A percentile compares a stretch with the other conserved stretches of the same genome.
Conservation (phyloP, 768 basidiomycete genomes). For the Lactarius sp. region DNA sequence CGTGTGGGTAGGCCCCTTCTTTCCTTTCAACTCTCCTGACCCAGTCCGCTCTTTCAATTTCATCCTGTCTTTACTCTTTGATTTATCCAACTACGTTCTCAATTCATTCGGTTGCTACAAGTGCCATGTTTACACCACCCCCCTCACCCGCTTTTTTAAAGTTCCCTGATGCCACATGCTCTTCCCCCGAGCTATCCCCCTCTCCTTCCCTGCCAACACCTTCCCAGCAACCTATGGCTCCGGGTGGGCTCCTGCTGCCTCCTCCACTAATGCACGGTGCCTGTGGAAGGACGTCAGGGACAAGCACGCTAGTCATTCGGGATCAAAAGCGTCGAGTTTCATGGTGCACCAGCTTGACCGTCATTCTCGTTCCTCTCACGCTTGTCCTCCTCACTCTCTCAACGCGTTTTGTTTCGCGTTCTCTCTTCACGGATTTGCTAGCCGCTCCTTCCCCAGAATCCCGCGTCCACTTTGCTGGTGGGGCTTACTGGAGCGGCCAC, state of each 20-base stretch:
- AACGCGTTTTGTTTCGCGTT: slow-evolving; percentile 48
- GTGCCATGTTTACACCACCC: slow-evolving; percentile 37
- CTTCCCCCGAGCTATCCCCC: slow-evolving; percentile 4
- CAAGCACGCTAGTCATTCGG: neutral
- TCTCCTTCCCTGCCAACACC: neutral
- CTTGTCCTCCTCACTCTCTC: slow-evolving; percentile 52
- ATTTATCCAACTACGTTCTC: neutral
- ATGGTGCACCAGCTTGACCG: slow-evolving; percentile 45
- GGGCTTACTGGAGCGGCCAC: slow-evolving; percentile 14
- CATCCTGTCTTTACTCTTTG: slow-evolving; percentile 14
- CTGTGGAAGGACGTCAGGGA: neutral
- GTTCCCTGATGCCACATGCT: slow-evolving; percentile 11
- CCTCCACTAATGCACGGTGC: slow-evolving; percentile 15
- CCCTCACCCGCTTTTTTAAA: slow-evolving; percentile 37
- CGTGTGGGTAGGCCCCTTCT: no score
- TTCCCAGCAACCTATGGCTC: neutral
- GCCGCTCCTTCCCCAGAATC: slow-evolving; percentile 29
- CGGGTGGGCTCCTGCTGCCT: slow-evolving; percentile 14
- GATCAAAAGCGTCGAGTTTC: slow-evolving; percentile 40
- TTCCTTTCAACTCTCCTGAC: no score
- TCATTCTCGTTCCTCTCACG: slow-evolving; percentile 51
- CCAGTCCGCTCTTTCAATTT: slow-evolving; percentile 5
- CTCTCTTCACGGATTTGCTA: slow-evolving; percentile 42
- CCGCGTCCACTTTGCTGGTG: neutral
- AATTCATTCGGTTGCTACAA: neutral